phyloP scores from a whole-genome alignment of 179 eudicot species.

The Nepenthes alata region DNA sequence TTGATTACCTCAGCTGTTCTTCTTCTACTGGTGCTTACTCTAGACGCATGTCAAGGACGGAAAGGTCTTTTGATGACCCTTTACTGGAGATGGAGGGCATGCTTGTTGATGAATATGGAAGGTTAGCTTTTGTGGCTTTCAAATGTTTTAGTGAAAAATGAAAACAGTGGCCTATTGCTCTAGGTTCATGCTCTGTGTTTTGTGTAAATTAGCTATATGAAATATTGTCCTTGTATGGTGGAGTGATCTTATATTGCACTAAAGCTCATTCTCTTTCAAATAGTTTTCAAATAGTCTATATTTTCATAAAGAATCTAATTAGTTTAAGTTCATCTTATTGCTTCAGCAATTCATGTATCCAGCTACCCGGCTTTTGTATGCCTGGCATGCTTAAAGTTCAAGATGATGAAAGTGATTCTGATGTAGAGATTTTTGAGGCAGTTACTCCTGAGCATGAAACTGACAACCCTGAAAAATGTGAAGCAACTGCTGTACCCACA shows the following conservation, averaged over 20 bases:
- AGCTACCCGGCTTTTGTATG: conserved; percentile 88
- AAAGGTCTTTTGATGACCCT: conserved; percentile 96
- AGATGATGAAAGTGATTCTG: conserved; percentile 79
- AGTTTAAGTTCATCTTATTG: conserved; percentile 3
- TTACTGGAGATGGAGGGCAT: conserved; percentile 92
- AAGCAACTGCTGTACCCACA: conserved; percentile 15
- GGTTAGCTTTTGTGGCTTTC: conserved; percentile 24
- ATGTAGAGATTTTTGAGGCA: conserved; percentile 83
- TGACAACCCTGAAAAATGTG: conserved; percentile 28
- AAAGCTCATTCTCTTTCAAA: too few species aligned
- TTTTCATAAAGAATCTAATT: neutral
- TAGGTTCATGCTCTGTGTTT: too few species aligned
- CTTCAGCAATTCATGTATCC: conserved; percentile 84
- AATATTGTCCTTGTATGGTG: too few species aligned
- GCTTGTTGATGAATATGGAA: conserved; percentile 93
- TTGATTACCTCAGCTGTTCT: conserved; percentile 54
- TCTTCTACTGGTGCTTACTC: conserved; percentile 48
- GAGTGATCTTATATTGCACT: too few species aligned
- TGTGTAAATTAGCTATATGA: too few species aligned
- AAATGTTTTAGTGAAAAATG: neutral
- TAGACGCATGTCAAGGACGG: conserved; percentile 65
- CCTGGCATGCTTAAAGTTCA: conserved; percentile 77
- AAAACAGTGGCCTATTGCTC: too few species aligned
- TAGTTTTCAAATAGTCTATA: too few species aligned
- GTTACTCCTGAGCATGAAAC: conserved; percentile 82